A percentile compares a stretch with the other conserved stretches of the same genome.
Conservation (phyloP, 352 stramenopile species). For the Phytopythium litorale region DNA sequence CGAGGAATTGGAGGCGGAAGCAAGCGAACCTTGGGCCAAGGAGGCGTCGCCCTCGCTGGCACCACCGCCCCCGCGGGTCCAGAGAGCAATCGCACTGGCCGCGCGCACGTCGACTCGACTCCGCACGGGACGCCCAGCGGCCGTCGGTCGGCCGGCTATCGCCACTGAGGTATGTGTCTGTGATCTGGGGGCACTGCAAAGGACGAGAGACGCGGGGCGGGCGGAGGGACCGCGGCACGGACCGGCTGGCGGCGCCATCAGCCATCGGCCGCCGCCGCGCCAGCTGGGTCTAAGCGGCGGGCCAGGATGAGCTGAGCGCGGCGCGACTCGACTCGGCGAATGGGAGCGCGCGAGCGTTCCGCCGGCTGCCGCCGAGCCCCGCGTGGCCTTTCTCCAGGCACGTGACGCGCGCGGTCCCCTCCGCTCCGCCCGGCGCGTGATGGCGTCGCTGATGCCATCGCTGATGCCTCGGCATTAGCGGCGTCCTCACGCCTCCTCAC, state of each 20-base stretch:
- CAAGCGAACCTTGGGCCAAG: not conserved
- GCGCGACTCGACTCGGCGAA: not conserved
- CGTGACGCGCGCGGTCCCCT: not conserved
- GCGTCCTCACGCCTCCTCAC: too few relatives aligned
- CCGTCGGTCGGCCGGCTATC: not conserved
- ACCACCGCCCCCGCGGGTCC: not conserved
- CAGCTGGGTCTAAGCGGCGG: not conserved
- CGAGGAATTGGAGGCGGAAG: not conserved
- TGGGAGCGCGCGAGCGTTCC: not conserved
- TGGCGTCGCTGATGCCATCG: too few relatives aligned
- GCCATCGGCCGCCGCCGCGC: not conserved
- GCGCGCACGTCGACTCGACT: not conserved
- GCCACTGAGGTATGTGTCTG: not conserved
- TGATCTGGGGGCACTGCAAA: not conserved
- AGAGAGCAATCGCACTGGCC: constrained; percentile 1
- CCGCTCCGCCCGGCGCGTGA: not conserved
- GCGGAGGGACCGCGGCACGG: not conserved
- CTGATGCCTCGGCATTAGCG: too few relatives aligned
- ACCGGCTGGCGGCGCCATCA: not conserved
- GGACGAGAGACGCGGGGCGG: not conserved
- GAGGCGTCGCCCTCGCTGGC: not conserved
- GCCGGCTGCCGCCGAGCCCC: not conserved
- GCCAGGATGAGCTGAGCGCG: not conserved
- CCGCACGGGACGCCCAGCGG: not conserved
- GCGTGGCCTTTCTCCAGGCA: not conserved